Evolutionary conservation across 106 monocot genomes (phyloP).

Genomic region (Apostasia shenzhenica): DNA sequence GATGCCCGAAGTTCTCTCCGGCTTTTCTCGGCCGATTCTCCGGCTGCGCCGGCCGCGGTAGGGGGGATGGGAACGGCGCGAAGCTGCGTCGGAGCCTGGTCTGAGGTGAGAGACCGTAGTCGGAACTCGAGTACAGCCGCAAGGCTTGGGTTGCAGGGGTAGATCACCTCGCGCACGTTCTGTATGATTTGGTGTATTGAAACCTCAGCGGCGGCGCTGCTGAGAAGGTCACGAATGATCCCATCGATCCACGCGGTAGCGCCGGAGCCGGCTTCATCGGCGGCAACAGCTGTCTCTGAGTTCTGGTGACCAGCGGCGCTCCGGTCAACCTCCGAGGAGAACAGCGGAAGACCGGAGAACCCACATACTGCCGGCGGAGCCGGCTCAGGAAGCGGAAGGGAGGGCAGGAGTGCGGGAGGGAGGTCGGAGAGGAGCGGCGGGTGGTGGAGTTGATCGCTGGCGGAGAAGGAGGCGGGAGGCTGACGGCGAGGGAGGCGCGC

Average conservation of each 20-base stretch:
- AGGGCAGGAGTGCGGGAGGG: slow-evolving; percentile 13
- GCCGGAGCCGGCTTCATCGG: background rate
- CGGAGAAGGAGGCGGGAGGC: background rate
- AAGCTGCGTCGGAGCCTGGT: background rate
- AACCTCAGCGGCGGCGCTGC: slow-evolving; percentile 39
- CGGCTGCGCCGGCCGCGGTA: slow-evolving; percentile 4
- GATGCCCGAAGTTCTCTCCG: background rate
- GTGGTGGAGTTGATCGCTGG: slow-evolving; percentile 3
- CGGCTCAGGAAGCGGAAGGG: slow-evolving; percentile 19
- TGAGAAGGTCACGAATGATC: slow-evolving; percentile 77
- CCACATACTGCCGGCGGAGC: slow-evolving; percentile 25
- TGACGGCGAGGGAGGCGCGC: slow-evolving; percentile 19
- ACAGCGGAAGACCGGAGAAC: slow-evolving; percentile 70
- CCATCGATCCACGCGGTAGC: slow-evolving; percentile 64
- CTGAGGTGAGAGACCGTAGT: slow-evolving; percentile 48
- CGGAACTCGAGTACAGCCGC: slow-evolving; percentile 71
- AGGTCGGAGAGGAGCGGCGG: slow-evolving; percentile 7
- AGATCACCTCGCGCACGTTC: slow-evolving; percentile 81
- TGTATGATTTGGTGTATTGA: slow-evolving; percentile 76
- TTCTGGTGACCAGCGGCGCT: background rate
- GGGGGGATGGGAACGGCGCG: background rate
- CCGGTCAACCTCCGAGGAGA: slow-evolving; percentile 40
- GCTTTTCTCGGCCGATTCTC: slow-evolving; percentile 17
- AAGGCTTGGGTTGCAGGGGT: slow-evolving; percentile 82
- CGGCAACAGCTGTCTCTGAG: background rate